Percentiles rank a stretch among this genome's conserved stretches.
Evolutionary conservation across 306 rosid genomes (phyloP).

Genomic region (Benincasa hispida): DNA sequence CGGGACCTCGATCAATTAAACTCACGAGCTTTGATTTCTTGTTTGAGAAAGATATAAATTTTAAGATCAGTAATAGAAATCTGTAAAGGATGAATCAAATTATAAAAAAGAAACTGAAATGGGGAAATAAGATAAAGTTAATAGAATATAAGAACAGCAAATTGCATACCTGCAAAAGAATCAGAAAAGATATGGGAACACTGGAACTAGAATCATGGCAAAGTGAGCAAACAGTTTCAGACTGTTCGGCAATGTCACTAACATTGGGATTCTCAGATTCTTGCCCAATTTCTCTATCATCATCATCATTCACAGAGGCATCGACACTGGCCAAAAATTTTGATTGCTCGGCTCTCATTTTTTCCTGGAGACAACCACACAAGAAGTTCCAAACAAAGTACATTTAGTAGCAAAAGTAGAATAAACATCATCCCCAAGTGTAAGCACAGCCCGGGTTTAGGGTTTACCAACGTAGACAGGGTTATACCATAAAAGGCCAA

Average conservation of each 20-base stretch:
- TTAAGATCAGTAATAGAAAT: slow-evolving; percentile 4
- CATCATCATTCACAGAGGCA: slow-evolving; percentile 41
- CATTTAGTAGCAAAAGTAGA: not conserved
- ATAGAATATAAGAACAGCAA: slow-evolving; percentile 5
- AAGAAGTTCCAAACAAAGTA: not conserved
- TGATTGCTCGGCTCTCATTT: slow-evolving; percentile 83
- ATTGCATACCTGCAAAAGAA: slow-evolving; percentile 62
- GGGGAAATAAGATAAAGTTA: not conserved
- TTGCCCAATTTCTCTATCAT: slow-evolving; percentile 29
- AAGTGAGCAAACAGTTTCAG: slow-evolving; percentile 74
- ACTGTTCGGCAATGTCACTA: slow-evolving; percentile 40
- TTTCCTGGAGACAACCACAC: slow-evolving; percentile 37
- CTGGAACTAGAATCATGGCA: slow-evolving; percentile 75
- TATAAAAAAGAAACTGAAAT: not conserved
- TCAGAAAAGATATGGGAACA: slow-evolving; percentile 57
- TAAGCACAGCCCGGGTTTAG: not conserved
- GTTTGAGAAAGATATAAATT: slow-evolving; percentile 12
- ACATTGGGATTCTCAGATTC: slow-evolving; percentile 25
- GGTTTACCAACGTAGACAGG: not conserved
- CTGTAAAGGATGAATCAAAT: not conserved
- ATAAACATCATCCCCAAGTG: not conserved
- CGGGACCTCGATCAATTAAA: slow-evolving; percentile 56
- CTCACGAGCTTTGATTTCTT: slow-evolving; percentile 88
- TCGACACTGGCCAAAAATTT: slow-evolving; percentile 76
- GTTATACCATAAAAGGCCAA: not conserved